A percentile compares a stretch with the other conserved stretches of the same genome.
Evolutionary conservation across 257 asterid species (phyloP).

Genomic region (Pogostemon cablin): DNA sequence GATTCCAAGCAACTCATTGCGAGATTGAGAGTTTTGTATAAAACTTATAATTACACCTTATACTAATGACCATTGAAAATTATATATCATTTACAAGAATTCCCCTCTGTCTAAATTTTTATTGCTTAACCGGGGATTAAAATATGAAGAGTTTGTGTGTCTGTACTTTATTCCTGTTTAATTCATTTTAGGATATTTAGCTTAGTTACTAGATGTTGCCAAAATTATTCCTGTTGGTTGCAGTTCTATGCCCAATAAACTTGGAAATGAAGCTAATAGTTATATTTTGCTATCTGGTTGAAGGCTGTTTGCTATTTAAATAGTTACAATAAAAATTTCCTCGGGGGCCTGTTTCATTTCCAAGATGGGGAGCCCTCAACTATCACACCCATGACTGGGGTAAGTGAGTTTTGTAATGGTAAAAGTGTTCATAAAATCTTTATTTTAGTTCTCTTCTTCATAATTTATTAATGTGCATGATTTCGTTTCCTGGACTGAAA

Average conservation of each 20-base stretch:
- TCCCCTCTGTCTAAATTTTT: neutral
- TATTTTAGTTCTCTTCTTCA: neutral
- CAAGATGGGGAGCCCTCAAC: conserved; percentile 85
- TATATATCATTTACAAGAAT: neutral
- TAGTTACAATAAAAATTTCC: conserved; percentile 61
- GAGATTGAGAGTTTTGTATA: neutral
- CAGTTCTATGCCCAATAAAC: conserved; percentile 14
- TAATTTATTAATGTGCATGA: conserved; percentile 6
- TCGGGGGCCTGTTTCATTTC: conserved; percentile 89
- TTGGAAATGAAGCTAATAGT: conserved; percentile 29
- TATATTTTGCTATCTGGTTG: conserved; percentile 35
- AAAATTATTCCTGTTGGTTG: neutral
- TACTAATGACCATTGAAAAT: neutral
- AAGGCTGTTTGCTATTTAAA: conserved; percentile 92
- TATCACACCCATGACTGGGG: conserved; percentile 79
- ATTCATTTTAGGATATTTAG: neutral
- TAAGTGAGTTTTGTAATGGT: conserved; percentile 41
- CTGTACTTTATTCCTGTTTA: neutral
- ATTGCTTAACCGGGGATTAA: neutral
- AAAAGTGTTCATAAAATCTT: neutral
- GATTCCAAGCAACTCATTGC: neutral
- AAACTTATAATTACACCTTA: neutral
- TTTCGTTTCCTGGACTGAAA: neutral
- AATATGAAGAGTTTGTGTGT: neutral
- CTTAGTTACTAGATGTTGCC: neutral